Percentiles rank a stretch among this genome's conserved stretches.
Evolutionary conservation across 208 protist genomes (phyloP).

Genomic region (Trypanosoma platydactyli): DNA sequence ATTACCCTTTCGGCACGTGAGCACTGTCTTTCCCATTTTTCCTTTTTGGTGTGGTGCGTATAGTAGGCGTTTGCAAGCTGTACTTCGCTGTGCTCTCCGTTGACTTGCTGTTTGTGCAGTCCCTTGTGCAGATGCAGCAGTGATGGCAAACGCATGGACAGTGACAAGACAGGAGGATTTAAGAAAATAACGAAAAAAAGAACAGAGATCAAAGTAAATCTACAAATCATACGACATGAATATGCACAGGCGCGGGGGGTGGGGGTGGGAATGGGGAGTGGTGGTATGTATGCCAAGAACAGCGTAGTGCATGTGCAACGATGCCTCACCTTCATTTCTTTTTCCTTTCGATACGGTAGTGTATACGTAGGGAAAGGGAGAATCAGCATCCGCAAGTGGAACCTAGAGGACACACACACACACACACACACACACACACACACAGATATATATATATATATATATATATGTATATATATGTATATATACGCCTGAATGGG

Average conservation of each 20-base stretch:
- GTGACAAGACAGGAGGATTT: too few relatives aligned
- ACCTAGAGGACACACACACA: too few relatives aligned
- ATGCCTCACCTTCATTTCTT: too few relatives aligned
- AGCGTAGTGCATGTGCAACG: too few relatives aligned
- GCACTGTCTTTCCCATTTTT: conserved; percentile 84
- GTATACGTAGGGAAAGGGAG: too few relatives aligned
- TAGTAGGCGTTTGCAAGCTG: neutral
- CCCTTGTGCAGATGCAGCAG: neutral
- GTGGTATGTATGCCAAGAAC: too few relatives aligned
- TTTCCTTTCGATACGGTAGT: too few relatives aligned
- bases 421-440: too few relatives aligned
- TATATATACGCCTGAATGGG: too few relatives aligned
- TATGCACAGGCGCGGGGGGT: neutral
- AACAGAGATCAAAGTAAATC: neutral
- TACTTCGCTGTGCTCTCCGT: neutral
- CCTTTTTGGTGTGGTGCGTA: neutral
- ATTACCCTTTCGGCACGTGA: conserved; percentile 94
- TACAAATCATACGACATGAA: neutral
- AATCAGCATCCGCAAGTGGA: neutral
- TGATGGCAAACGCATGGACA: neutral
- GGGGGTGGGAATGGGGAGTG: too few relatives aligned
- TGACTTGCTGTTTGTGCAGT: conserved; percentile 1
- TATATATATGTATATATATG: neutral
- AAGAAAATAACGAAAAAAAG: conserved; percentile 1
- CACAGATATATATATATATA: neutral